These are phyloP conservation scores for Flaveria trinervia DNA, from an alignment of 129 eudicot genomes.

Conservation along the genomic window DNA sequence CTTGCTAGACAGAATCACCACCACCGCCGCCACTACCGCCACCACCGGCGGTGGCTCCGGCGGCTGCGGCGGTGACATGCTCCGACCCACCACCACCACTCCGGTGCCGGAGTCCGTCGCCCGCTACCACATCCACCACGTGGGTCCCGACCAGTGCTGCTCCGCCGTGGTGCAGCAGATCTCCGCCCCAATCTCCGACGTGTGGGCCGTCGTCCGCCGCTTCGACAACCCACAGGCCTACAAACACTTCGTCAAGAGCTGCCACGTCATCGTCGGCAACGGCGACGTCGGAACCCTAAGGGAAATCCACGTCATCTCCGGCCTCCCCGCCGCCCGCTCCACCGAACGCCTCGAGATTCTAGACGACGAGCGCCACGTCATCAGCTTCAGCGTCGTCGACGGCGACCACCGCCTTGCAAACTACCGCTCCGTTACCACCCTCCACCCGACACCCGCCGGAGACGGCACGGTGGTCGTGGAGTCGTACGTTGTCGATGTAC, in stretches of 20 bases:
- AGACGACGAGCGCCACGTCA: slow-evolving; percentile 73
- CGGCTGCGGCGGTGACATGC: slow-evolving; percentile 28
- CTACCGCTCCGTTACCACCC: slow-evolving; percentile 72
- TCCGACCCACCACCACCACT: slow-evolving; percentile 29
- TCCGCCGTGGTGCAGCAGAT: slow-evolving; percentile 73
- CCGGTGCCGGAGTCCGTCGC: slow-evolving; percentile 61
- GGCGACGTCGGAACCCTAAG: slow-evolving; percentile 77
- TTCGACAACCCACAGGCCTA: slow-evolving; percentile 90
- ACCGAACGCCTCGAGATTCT: slow-evolving; percentile 76
- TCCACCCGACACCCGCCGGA: slow-evolving; percentile 53
- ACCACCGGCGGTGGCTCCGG: slow-evolving; percentile 25
- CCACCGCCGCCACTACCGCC: slow-evolving; percentile 2
- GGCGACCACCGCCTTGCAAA: slow-evolving; percentile 84
- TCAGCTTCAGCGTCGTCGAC: slow-evolving; percentile 81
- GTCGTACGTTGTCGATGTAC: slow-evolving; percentile 79
- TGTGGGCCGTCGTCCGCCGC: slow-evolving; percentile 85
- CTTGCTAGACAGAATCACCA: slow-evolving; percentile 19
- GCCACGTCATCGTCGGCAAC: slow-evolving; percentile 64
- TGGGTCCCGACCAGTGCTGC: slow-evolving; percentile 75
- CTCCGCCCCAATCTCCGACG: slow-evolving; percentile 65
- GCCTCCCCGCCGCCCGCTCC: slow-evolving; percentile 78
- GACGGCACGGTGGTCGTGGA: slow-evolving; percentile 69
- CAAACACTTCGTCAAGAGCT: slow-evolving; percentile 80
- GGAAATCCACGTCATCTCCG: slow-evolving; percentile 73
- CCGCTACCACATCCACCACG: slow-evolving; percentile 58